Conservation (phyloP, 1,139 yeast species). For the Sugiyamaella paludigena region DNA sequence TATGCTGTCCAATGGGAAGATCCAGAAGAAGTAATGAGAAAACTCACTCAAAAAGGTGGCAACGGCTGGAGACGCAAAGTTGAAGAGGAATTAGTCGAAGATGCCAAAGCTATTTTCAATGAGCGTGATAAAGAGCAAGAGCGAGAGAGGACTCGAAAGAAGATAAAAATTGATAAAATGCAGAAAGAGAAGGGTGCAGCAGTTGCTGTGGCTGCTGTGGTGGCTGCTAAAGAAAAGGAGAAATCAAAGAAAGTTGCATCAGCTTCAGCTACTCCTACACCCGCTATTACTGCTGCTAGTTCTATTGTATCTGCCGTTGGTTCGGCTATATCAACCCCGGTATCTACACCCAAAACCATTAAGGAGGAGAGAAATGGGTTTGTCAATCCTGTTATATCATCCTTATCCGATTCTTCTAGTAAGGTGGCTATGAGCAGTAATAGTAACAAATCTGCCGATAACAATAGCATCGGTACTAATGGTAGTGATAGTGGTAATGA, state of each 20-base stretch:
- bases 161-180: constrained; percentile 21
- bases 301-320: too few relatives aligned
- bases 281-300: too few relatives aligned
- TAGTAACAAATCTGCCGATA: background rate
- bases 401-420: background rate
- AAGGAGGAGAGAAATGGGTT: background rate
- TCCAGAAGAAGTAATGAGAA: constrained; percentile 65
- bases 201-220: background rate
- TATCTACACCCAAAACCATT: background rate
- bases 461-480: background rate
- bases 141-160: constrained; percentile 29
- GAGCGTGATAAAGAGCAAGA: constrained; percentile 45
- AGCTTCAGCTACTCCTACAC: too few relatives aligned
- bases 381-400: too few relatives aligned
- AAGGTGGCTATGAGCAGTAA: background rate
- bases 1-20: constrained; percentile 90
- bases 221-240: background rate
- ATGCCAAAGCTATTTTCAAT: constrained; percentile 56
- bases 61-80: constrained; percentile 57
- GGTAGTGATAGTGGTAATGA: too few relatives aligned
- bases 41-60: constrained; percentile 45
- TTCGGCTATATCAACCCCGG: background rate
- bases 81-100: constrained; percentile 71
- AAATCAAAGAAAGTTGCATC: background rate
- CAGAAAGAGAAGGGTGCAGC: constrained; percentile 7